These are phyloP conservation scores for Sugiyamaella chiloensis DNA, from an alignment of 805 yeast species.

Conservation along the genomic window DNA sequence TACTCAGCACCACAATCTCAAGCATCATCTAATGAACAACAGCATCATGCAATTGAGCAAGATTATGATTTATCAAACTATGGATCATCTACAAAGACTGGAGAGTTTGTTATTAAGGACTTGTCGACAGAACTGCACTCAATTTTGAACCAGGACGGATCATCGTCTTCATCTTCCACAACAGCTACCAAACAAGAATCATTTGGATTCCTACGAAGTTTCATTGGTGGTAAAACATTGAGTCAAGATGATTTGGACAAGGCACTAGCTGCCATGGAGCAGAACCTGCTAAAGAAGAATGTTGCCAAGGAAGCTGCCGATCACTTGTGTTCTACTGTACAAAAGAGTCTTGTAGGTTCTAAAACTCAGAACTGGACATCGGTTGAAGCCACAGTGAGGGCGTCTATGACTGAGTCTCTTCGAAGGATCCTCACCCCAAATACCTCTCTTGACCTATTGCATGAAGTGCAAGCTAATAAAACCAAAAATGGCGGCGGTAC, in stretches of 20 bases:
- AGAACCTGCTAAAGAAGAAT: conserved; percentile 78
- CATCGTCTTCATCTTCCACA: background rate
- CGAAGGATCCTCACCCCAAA: conserved; percentile 81
- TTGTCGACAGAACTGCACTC: conserved; percentile 51
- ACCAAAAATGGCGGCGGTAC: conserved; percentile 25
- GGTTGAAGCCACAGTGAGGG: conserved; percentile 64
- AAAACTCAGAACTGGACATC: conserved; percentile 73
- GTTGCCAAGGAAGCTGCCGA: conserved; percentile 89
- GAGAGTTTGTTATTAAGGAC: conserved; percentile 65
- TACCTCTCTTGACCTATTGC: conserved; percentile 79
- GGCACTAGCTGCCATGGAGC: conserved; percentile 61
- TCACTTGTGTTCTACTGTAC: conserved; percentile 65
- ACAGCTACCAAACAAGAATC: background rate
- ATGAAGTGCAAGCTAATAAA: conserved; percentile 62
- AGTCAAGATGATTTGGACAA: conserved; percentile 61
- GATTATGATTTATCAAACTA: conserved; percentile 35
- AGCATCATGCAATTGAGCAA: conserved; percentile 21
- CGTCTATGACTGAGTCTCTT: conserved; percentile 55
- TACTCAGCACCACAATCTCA: conserved; percentile 43
- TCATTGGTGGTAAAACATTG: conserved; percentile 68
- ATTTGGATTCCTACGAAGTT: conserved; percentile 56
- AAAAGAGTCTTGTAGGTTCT: conserved; percentile 65
- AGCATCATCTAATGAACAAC: conserved; percentile 24
- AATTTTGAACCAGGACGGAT: conserved; percentile 33
- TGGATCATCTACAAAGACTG: conserved; percentile 45